Evolutionary conservation across 208 protist species (phyloP).

Genomic region (Crithidia bombi): DNA sequence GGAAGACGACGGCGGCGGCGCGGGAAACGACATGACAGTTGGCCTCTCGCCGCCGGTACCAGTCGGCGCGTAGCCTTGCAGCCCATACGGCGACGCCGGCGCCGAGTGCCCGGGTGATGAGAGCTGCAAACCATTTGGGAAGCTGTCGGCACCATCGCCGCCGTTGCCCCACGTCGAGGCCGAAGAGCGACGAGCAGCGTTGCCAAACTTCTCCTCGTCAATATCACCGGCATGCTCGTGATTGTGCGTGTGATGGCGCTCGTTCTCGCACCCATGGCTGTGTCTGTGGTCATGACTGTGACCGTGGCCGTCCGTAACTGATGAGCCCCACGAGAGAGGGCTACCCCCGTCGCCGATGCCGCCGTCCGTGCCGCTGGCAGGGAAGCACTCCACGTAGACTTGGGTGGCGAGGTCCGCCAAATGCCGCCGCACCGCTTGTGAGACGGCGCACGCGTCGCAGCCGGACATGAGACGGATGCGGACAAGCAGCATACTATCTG

Average conservation of each 20-base stretch:
- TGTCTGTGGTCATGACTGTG: slow-evolving; percentile 30
- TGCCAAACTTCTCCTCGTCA: neutral
- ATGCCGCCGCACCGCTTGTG: slow-evolving; percentile 32
- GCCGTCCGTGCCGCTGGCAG: slow-evolving; percentile 13
- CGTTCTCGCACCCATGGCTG: neutral
- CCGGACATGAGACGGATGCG: slow-evolving; percentile 48
- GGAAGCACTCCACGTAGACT: slow-evolving; percentile 72
- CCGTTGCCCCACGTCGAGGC: too few species aligned
- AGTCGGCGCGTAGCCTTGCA: neutral
- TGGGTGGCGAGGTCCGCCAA: slow-evolving; percentile 46
- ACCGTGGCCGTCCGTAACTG: slow-evolving; percentile 3
- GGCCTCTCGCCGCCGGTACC: neutral
- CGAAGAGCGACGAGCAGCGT: too few species aligned
- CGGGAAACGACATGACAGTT: slow-evolving; percentile 1
- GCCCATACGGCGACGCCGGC: neutral
- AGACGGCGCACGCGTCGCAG: slow-evolving; percentile 45
- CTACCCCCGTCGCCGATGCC: slow-evolving; percentile 7
- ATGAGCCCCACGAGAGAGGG: neutral
- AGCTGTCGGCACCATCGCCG: too few species aligned
- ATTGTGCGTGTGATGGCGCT: slow-evolving; percentile 1
- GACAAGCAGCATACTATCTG: slow-evolving; percentile 60
- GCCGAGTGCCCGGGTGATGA: neutral
- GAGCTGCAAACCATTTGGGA: neutral
- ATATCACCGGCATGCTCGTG: neutral
- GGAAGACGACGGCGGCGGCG: neutral